phyloP scores from a whole-genome alignment of 176 grass and related monocot species.

The Echinochloa phyllopogon region DNA sequence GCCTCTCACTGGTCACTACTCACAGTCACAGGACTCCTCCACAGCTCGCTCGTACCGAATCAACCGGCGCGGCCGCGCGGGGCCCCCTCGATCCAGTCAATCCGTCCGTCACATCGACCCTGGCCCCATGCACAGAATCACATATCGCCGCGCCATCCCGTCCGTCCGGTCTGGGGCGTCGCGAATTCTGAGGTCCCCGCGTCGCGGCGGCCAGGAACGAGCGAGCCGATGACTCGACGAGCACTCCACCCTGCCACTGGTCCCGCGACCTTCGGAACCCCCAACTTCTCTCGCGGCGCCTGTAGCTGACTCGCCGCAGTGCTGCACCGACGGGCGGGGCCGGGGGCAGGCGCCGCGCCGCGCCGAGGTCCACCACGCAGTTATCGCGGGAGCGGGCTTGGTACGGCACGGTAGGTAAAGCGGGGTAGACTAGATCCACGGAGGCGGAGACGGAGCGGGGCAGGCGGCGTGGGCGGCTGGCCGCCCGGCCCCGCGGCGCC shows the following conservation, averaged over 20 bases:
- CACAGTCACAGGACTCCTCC: too few species aligned
- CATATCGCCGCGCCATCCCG: not conserved
- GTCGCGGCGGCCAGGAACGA: too few species aligned
- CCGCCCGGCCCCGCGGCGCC: not conserved
- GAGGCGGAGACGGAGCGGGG: not conserved
- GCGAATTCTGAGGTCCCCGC: not conserved
- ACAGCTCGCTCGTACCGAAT: not conserved
- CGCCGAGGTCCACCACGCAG: conserved; percentile 22
- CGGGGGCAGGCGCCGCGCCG: not conserved
- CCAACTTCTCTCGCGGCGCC: not conserved
- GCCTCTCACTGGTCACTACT: not conserved
- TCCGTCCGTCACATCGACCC: too few species aligned
- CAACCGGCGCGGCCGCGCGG: too few species aligned
- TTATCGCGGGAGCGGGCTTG: not conserved
- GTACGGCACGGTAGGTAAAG: conserved; percentile 18
- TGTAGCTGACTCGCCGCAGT: not conserved
- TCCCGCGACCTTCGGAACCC: not conserved
- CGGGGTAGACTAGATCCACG: not conserved
- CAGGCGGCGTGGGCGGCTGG: not conserved
- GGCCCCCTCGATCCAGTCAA: not conserved
- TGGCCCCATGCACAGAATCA: not conserved
- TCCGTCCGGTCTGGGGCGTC: not conserved
- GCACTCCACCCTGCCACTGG: not conserved
- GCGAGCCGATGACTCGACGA: too few species aligned
- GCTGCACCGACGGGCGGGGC: not conserved